These are phyloP conservation scores for Phytopythium ostracodes DNA, from an alignment of 352 stramenopile species.

Conservation along the genomic window DNA sequence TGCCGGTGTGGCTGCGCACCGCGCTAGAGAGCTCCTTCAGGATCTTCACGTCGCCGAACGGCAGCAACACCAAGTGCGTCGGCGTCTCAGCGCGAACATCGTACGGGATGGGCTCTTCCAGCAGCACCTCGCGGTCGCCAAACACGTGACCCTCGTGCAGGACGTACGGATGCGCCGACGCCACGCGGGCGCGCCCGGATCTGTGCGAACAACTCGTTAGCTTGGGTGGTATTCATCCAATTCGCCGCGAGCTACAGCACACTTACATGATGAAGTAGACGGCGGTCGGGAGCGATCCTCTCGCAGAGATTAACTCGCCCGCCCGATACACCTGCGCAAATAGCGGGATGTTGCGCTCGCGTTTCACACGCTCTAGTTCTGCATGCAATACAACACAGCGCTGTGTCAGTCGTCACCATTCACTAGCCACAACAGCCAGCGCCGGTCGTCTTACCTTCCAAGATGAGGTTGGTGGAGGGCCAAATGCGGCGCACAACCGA, in stretches of 20 bases:
- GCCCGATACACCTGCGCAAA: conserved; percentile 66
- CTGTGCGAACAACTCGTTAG: conserved; percentile 19
- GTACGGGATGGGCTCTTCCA: conserved; percentile 71
- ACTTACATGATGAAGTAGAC: conserved; percentile 81
- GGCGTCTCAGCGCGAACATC: conserved; percentile 43
- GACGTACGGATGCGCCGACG: conserved; percentile 59
- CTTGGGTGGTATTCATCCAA: background rate
- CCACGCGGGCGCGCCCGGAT: conserved; percentile 55
- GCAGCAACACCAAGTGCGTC: conserved; percentile 66
- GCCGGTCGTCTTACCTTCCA: conserved; percentile 43
- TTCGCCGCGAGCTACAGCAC: no score
- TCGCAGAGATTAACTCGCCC: conserved; percentile 59
- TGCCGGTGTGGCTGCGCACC: conserved; percentile 23
- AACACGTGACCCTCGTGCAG: conserved; percentile 51
- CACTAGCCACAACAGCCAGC: background rate
- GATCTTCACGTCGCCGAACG: conserved; percentile 51
- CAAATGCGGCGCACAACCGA: conserved; percentile 55
- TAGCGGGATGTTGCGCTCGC: conserved; percentile 65
- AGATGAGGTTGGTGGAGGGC: conserved; percentile 38
- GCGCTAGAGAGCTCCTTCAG: conserved; percentile 37
- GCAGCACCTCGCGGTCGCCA: conserved; percentile 61
- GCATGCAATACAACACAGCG: background rate
- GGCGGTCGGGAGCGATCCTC: conserved; percentile 55
- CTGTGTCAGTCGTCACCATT: background rate
- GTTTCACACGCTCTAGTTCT: conserved; percentile 36